Evolutionary conservation across 2,329 filamentous ascomycete species (phyloP), one percentile per base, ranked within the genome.

Genomic region (Penicillium aurantiogriseum): DNA sequence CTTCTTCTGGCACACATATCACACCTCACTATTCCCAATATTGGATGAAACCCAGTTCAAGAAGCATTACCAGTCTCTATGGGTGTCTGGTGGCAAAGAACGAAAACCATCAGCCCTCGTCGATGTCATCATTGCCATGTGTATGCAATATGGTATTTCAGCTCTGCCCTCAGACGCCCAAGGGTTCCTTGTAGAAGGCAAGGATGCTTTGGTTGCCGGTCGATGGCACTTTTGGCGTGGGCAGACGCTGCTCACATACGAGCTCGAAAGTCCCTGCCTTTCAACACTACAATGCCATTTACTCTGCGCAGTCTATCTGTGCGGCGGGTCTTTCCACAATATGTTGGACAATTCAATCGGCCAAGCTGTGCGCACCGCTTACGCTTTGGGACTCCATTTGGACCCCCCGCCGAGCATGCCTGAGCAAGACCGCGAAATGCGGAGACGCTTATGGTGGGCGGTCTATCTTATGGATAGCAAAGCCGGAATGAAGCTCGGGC

Each of bases 361-460:
- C 0, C 65, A 75, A 23, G 78, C 79, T 0, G 69, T 81, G 2
- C 74, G 80, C 10, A 77, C 73, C 1, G 81, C 80, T 4, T 73
- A 80, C 42, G 76, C 79, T 38, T 66, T 83, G 0, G 80, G 81
- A 0, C 68, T 83, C 4, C 80, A 83, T 65, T 62, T 76, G 0
- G 79, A 83, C 31, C 80, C 81, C 1, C 68, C 75, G 0, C 54
- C 59, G 9, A 59, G 67, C 47, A 57, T 79, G 48, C 67, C 76
- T 0, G 59, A 54, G 4, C 49, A 57, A 0, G 67, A 79, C 48
- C 63, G 74, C 19, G 80, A 83, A 60, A 66, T 81, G 57, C 77
- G 79, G 5, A 80, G 77, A 60, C 73, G 81, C 0, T 58, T 84
- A 13, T 85, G 82, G 82, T 84, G 81, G 81, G 69, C 67, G 0